phyloP scores from a whole-genome alignment of 1,284 basidiomycete species.

The Papiliotrema terrestris region DNA sequence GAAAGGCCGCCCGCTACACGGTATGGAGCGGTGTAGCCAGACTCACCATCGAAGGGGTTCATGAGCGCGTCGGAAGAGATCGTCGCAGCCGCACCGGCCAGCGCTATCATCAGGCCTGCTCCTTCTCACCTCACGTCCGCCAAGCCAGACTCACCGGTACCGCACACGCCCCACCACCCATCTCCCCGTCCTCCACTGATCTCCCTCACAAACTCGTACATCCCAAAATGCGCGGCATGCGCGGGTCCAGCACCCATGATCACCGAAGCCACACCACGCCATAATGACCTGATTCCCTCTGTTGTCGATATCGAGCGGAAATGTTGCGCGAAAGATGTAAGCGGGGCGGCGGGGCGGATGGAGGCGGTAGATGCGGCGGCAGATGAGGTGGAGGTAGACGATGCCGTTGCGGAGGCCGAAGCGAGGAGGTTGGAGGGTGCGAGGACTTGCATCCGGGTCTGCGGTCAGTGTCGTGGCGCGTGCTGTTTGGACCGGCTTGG shows the following conservation, averaged over 20 bases:
- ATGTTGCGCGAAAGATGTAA: constrained; percentile 40
- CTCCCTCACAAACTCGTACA: constrained; percentile 93
- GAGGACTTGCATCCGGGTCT: constrained; percentile 99
- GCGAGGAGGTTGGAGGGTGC: constrained; percentile 21
- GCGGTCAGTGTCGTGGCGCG: not conserved
- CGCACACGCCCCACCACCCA: constrained; percentile 44
- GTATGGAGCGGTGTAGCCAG: not conserved
- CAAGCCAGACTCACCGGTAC: constrained; percentile 26
- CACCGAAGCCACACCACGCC: constrained; percentile 96
- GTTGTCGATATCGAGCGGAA: constrained; percentile 66
- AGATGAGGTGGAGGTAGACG: constrained; percentile 55
- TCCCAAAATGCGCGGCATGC: constrained; percentile 97
- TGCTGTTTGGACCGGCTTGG: not conserved
- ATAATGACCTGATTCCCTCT: constrained; percentile 85
- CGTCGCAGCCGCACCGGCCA: constrained; percentile 92
- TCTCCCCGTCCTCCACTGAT: constrained; percentile 67
- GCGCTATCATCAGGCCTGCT: constrained; percentile 53
- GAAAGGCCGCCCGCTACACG: too few species aligned
- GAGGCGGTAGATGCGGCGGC: constrained; percentile 79
- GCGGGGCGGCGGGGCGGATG: constrained; percentile 16
- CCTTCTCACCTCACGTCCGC: not conserved
- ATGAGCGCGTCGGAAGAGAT: constrained; percentile 95
- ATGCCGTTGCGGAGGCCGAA: not conserved
- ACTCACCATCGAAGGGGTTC: constrained; percentile 98
- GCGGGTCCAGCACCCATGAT: constrained; percentile 96